phyloP scores from a whole-genome alignment of 2,329 filamentous ascomycete genomes.

The Phaeosphaeria sp. region DNA sequence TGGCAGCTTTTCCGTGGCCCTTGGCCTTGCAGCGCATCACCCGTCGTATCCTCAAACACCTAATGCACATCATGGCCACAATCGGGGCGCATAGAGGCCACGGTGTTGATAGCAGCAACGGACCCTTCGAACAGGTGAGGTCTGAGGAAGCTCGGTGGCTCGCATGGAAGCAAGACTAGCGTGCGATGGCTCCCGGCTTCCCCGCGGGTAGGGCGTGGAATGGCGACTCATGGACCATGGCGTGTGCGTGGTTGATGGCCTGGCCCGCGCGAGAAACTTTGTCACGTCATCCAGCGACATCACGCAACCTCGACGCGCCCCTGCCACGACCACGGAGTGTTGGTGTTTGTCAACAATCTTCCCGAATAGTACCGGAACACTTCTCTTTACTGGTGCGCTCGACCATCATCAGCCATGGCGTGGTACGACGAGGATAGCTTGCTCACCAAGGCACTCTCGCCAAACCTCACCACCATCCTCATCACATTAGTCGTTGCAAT shows the following conservation, averaged over 20 bases:
- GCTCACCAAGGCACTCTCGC: conserved; percentile 56
- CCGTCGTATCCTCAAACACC: not conserved
- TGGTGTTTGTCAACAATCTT: not conserved
- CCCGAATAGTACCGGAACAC: not conserved
- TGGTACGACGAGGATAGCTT: conserved; percentile 51
- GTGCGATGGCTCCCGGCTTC: conserved; percentile 16
- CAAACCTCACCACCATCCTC: conserved; percentile 60
- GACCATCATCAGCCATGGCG: conserved; percentile 31
- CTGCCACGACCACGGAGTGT: not conserved
- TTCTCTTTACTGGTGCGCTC: not conserved
- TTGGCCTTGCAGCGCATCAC: conserved; percentile 3
- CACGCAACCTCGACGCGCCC: not conserved
- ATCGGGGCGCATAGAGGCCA: not conserved
- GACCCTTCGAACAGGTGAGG: conserved; percentile 24
- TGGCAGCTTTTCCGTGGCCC: conserved; percentile 4
- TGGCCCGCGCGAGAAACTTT: conserved; percentile 3
- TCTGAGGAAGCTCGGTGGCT: conserved; percentile 36
- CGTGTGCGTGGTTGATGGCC: not conserved
- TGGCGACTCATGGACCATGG: conserved; percentile 7
- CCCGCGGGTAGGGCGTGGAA: conserved; percentile 16
- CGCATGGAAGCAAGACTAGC: conserved; percentile 14
- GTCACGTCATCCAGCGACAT: conserved; percentile 27
- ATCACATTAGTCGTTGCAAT: conserved; percentile 75
- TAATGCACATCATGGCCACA: not conserved
- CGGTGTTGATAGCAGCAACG: not conserved